A percentile compares a stretch with the other conserved stretches of the same genome.
These are phyloP conservation scores for Fomes fomentarius DNA, from an alignment of 1,284 basidiomycete species.

Conservation along the genomic window DNA sequence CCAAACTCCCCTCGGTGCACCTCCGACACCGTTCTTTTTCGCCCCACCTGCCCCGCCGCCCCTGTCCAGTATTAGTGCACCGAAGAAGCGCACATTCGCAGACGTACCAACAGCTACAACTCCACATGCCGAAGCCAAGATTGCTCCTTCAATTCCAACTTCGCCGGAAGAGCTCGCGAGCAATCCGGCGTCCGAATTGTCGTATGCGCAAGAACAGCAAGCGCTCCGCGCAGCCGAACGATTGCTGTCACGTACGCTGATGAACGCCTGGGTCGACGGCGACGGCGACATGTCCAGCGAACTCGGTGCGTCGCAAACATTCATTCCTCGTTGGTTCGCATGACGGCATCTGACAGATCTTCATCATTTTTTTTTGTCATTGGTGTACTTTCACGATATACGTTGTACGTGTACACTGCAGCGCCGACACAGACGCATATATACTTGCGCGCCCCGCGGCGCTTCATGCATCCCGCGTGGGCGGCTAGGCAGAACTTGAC, in stretches of 20 bases:
- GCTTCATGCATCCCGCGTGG: slow-evolving; percentile 75
- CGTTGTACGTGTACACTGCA: slow-evolving; percentile 26
- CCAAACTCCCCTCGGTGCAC: slow-evolving; percentile 4
- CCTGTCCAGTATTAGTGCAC: not conserved
- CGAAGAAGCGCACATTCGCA: too few relatives aligned
- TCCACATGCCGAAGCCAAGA: too few relatives aligned
- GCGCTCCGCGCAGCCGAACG: slow-evolving; percentile 58
- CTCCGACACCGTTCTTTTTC: not conserved
- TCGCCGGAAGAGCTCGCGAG: too few relatives aligned
- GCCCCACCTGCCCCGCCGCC: not conserved
- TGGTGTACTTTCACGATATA: too few relatives aligned
- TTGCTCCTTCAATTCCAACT: too few relatives aligned
- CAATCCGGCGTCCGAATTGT: slow-evolving; percentile 21
- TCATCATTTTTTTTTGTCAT: too few relatives aligned
- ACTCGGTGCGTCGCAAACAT: slow-evolving; percentile 54
- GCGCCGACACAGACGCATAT: slow-evolving; percentile 74
- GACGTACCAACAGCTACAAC: too few relatives aligned
- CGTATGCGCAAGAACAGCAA: slow-evolving; percentile 49
- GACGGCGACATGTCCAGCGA: slow-evolving; percentile 62
- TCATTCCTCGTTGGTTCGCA: too few relatives aligned
- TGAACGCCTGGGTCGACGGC: slow-evolving; percentile 54
- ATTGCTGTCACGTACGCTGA: slow-evolving; percentile 63
- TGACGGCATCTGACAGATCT: too few relatives aligned
- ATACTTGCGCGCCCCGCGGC: slow-evolving; percentile 68
- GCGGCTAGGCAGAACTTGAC: slow-evolving; percentile 64